A percentile compares a stretch with the other conserved stretches of the same genome.
Conservation (phyloP, 2,329 filamentous ascomycete genomes). For the Claviceps arundinis region DNA sequence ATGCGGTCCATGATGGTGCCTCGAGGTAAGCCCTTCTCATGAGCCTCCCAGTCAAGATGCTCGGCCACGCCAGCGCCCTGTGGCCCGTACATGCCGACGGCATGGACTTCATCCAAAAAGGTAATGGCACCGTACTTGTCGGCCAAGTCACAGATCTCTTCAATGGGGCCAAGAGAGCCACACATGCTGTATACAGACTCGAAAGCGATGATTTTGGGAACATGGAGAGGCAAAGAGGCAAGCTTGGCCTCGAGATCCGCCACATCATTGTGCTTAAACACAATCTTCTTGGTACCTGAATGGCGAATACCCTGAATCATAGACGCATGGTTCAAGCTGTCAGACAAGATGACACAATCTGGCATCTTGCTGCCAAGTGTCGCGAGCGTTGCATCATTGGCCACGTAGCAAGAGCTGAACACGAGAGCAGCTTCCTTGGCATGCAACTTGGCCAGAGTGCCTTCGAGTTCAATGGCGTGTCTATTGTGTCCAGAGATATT, state of each 20-base stretch:
- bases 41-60: conserved; percentile 87
- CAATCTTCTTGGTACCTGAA: conserved; percentile 90
- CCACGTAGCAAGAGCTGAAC: conserved; percentile 96
- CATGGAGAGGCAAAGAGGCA: conserved; percentile 67
- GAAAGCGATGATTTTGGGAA: conserved; percentile 96
- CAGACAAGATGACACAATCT: conserved; percentile 93
- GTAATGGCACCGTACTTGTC: conserved; percentile 97
- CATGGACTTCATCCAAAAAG: conserved; percentile 96
- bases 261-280: conserved; percentile 98
- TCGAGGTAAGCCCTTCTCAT: conserved; percentile 56
- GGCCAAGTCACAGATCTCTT: conserved; percentile 87
- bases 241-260: conserved; percentile 85
- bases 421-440: conserved; percentile 85
- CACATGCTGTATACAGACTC: conserved; percentile 99
- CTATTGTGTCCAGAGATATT: conserved; percentile 98
- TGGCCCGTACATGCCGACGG: conserved; percentile 97
- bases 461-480: conserved; percentile 78
- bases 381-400: conserved; percentile 91
- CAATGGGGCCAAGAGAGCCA: conserved; percentile 89
- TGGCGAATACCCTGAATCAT: conserved; percentile 99
- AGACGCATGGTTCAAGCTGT: conserved; percentile 93
- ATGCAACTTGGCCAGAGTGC: conserved; percentile 72
- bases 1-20: conserved; percentile 91
- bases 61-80: conserved; percentile 92
- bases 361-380: conserved; percentile 95